Conservation (phyloP, 1,284 basidiomycete genomes). For the Gomphus bonarii region DNA sequence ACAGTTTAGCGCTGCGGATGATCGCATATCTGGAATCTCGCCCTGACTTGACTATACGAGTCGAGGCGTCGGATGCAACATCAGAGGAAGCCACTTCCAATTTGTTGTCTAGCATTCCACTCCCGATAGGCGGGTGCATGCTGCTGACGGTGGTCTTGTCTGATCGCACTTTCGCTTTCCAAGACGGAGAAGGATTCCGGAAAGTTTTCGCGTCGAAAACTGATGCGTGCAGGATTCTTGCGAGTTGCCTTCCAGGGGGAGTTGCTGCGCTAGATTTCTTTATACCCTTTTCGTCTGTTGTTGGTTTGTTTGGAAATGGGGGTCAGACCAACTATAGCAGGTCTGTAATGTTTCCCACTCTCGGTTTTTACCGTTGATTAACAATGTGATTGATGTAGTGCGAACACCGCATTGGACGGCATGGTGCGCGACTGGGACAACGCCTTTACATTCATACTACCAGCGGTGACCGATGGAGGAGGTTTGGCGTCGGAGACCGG, state of each 20-base stretch:
- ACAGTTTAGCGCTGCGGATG: constrained; percentile 19
- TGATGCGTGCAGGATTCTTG: constrained; percentile 20
- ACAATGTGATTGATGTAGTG: constrained; percentile 18
- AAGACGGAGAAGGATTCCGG: constrained; percentile 22
- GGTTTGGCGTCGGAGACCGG: constrained; percentile 4
- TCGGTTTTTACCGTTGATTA: background rate
- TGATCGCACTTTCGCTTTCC: constrained; percentile 24
- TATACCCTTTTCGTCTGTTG: constrained; percentile 26
- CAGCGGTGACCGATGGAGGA: constrained; percentile 23
- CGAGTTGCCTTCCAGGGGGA: constrained; percentile 14
- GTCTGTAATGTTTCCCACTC: constrained; percentile 17
- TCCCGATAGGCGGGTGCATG: constrained; percentile 26
- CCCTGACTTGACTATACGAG: constrained; percentile 20
- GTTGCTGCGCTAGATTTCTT: constrained; percentile 26
- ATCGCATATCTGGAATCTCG: constrained; percentile 22
- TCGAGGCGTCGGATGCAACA: constrained; percentile 24
- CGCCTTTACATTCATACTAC: constrained; percentile 26
- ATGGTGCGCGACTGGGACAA: constrained; percentile 21
- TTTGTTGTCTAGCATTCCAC: constrained; percentile 17
- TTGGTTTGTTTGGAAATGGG: constrained; percentile 26
- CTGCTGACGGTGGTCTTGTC: constrained; percentile 23
- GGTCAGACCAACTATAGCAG: constrained; percentile 32
- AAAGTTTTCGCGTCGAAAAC: constrained; percentile 23
- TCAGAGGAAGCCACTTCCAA: constrained; percentile 15
- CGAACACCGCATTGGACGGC: constrained; percentile 27